A percentile compares a stretch with the other conserved stretches of the same genome.
phyloP scores from a whole-genome alignment of 139 green algal genomes.

The Parachlorella kessleri region DNA sequence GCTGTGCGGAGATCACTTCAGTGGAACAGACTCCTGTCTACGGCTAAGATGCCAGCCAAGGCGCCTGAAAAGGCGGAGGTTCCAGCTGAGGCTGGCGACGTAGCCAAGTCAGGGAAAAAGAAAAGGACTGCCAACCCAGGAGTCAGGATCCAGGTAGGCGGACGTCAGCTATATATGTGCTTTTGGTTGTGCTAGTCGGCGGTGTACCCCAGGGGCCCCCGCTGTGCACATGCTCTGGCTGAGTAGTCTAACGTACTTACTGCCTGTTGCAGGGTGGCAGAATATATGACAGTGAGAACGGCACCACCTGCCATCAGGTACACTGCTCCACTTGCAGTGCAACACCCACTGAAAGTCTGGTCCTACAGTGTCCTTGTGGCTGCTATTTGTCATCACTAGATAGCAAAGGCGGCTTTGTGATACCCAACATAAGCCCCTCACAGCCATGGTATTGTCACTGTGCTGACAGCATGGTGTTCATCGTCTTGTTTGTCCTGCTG shows the following conservation, averaged over 20 bases:
- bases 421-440: too few relatives aligned
- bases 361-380: background rate
- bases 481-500: background rate
- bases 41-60: too few relatives aligned
- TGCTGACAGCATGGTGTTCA: background rate
- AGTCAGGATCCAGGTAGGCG: background rate
- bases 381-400: background rate
- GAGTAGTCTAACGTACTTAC: background rate
- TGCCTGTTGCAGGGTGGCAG: conserved; percentile 42
- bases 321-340: background rate
- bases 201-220: too few relatives aligned
- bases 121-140: background rate
- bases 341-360: too few relatives aligned
- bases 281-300: conserved; percentile 63
- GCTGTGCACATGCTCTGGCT: too few relatives aligned
- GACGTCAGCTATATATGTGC: background rate
- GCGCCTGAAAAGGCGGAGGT: too few relatives aligned
- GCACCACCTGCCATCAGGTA: conserved; percentile 64
- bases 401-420: too few relatives aligned
- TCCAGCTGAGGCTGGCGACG: too few relatives aligned
- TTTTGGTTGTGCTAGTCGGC: too few relatives aligned
- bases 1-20: too few relatives aligned
- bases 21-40: too few relatives aligned
- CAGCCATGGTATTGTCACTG: background rate
- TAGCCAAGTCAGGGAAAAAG: background rate